phyloP scores from a whole-genome alignment of 495 filamentous ascomycete genomes.

The Aspergillus indologenus region DNA sequence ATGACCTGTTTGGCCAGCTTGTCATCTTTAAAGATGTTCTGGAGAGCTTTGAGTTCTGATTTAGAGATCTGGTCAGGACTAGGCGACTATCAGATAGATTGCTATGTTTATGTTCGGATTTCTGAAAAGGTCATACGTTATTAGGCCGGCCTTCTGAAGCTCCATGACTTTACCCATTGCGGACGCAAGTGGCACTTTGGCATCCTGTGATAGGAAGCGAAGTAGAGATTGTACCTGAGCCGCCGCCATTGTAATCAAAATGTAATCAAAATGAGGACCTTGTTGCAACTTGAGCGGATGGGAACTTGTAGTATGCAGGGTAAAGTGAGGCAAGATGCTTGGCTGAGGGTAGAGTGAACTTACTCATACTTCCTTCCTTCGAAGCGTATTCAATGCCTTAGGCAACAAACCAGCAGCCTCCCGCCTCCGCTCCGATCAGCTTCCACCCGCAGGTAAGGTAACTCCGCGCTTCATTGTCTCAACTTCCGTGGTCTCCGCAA shows the following conservation, averaged over 20 bases:
- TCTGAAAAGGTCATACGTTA: constrained; percentile 46
- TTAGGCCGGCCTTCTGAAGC: constrained; percentile 60
- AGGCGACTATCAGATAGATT: constrained; percentile 6
- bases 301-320: too few relatives aligned
- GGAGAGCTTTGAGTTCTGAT: constrained; percentile 49
- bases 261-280: neutral
- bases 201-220: constrained; percentile 71
- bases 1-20: constrained; percentile 65
- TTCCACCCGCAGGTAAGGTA: constrained; percentile 3
- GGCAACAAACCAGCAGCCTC: constrained; percentile 11
- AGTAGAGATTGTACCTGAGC: constrained; percentile 64
- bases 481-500: constrained; percentile 1
- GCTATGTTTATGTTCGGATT: neutral
- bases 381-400: constrained; percentile 10
- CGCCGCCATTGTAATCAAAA: constrained; percentile 23
- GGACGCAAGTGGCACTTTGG: constrained; percentile 55
- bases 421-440: constrained; percentile 16
- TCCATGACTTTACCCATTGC: constrained; percentile 68
- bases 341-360: neutral
- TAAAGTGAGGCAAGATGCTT: constrained; percentile 2
- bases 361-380: too few relatives aligned
- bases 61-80: constrained; percentile 64
- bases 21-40: constrained; percentile 61
- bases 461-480: neutral
- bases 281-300: too few relatives aligned